Base-by-base conservation (phyloP, 2,329 filamentous ascomycete species). In the Laburnicola sp. region DNA sequence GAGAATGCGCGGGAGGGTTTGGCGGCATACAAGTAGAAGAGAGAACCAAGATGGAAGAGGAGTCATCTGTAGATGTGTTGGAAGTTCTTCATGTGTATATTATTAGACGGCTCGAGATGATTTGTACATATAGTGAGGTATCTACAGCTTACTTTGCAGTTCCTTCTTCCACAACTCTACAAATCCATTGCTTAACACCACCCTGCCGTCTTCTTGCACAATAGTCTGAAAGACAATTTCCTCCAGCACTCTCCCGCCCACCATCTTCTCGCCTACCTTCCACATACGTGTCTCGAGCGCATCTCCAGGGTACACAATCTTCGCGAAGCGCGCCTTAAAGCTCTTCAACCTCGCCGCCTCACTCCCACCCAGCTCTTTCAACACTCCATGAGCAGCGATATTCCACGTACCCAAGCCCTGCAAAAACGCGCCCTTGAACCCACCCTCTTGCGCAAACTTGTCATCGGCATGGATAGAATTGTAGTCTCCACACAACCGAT, bases 341-440 rank as follows among this genome's bases (percentile, higher is more conserved):
- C 74, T 71, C 56, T 68, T 74, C 28, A 80, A 65, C 28, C 74
- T 67, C 2, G 50, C 51, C 2, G 76, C 72, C 50, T 79, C 73
- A 6, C 74, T 74, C 5, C 58, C 66, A 16, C 75, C 77, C 3
- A 78, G 54, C 51, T 68, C 65, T 38, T 68, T 69, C 48, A 80
- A 62, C 3, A 80, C 45, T 2, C 71, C 73, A 51, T 77, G 75
- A 11, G 76, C 76, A 1, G 73, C 74, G 48, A 77, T 75, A 54
- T 80, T 79, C 75, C 76, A 80, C 11, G 75, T 79, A 6, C 73
- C 74, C 27, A 80, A 61, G 1, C 77, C 77, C 47, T 80, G 77
- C 41, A 79, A 60, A 47, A 80, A 79, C 3, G 71, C 68, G 1
- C 76, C 76, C 32, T 74, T 74, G 57, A 79, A 79, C 10, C 78